Base-by-base conservation (phyloP, 2,329 filamentous ascomycete species). In the Fusarium pseudocircinatum region DNA sequence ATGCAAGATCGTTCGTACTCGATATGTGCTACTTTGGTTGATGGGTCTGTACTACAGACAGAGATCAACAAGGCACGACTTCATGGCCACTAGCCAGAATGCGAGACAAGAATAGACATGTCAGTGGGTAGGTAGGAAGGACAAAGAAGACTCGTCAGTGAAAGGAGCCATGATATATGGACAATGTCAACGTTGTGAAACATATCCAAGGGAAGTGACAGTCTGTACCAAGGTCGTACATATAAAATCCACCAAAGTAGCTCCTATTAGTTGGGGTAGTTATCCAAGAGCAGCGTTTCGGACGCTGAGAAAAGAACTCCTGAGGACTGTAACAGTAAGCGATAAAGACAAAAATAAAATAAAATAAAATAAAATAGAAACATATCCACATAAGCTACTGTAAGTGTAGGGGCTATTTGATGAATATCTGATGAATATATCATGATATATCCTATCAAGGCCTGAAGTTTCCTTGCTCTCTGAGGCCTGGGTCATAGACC, bases 1-100 rank as follows among this genome's bases (percentile, higher is more conserved):
- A 68, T 68, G 57, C 50, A 40, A 47, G 40, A 63, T 64, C 30
- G 15, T 56, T 64, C 52, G 67, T 66, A 46, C 56, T 52, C n/a
- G 26, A 64, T 44, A 26, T 53, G 32, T 34, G 37, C 32, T 22
- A 44, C 39, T 22, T 16, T 37, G 6, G 18, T 24, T 43, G 22
- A 16, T 18, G 39, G 46, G 10, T 22, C 20, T 15, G 26, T 26
- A 39, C 24, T 28, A 8, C 26, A 26, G 24, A 54, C 34, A 39
- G 20, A 34, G 30, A 18, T 22, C 15, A 52, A 49, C 39, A 20
- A 57, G 37, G 40, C 34, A 16, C 43, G 37, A 40, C 43, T 56
- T 56, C 36, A 37, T 32, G 28, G 40, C 34, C 37, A 46, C 53
- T 26, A 20, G 36, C n/a, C 28, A 46, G 46, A 32, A 32, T 34